Evolutionary conservation across 345 rosid species (phyloP).

Genomic region (Combretum micranthum): DNA sequence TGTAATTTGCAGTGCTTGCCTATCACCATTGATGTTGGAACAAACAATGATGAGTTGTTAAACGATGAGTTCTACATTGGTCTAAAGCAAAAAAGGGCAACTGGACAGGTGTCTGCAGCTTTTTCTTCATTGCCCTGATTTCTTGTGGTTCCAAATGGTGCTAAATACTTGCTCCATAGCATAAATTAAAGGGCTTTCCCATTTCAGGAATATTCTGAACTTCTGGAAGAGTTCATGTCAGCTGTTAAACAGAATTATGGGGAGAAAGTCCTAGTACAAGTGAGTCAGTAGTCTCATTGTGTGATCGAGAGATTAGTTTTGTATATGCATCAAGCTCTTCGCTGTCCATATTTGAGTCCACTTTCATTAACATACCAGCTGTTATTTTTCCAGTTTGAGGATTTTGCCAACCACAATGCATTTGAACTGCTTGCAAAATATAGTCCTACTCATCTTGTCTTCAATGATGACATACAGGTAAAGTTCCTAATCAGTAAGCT

Average conservation of each 20-base stretch:
- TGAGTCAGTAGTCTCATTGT: conserved; percentile 17
- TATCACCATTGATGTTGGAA: conserved; percentile 82
- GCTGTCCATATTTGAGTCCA: too few relatives aligned
- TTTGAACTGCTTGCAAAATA: conserved; percentile 76
- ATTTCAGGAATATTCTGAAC: conserved; percentile 77
- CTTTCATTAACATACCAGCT: background rate
- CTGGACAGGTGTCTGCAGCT: conserved; percentile 48
- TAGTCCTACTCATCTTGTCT: conserved; percentile 78
- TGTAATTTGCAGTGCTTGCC: conserved; percentile 61
- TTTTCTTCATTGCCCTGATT: conserved; percentile 5
- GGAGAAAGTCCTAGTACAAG: conserved; percentile 89
- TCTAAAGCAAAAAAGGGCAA: conserved; percentile 71
- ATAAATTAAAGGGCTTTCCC: background rate
- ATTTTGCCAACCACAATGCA: conserved; percentile 96
- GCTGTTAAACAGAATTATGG: conserved; percentile 92
- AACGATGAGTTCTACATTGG: conserved; percentile 84
- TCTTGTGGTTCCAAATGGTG: too few relatives aligned
- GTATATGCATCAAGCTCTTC: background rate
- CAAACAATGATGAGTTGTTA: conserved; percentile 68
- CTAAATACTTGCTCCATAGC: too few relatives aligned
- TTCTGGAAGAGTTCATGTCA: conserved; percentile 82
- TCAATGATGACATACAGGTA: conserved; percentile 97
- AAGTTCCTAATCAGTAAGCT: background rate
- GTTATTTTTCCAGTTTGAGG: conserved; percentile 68
- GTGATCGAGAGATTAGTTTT: background rate